Conservation (phyloP, 768 basidiomycete genomes). For the Leccinum subtestaceum region DNA sequence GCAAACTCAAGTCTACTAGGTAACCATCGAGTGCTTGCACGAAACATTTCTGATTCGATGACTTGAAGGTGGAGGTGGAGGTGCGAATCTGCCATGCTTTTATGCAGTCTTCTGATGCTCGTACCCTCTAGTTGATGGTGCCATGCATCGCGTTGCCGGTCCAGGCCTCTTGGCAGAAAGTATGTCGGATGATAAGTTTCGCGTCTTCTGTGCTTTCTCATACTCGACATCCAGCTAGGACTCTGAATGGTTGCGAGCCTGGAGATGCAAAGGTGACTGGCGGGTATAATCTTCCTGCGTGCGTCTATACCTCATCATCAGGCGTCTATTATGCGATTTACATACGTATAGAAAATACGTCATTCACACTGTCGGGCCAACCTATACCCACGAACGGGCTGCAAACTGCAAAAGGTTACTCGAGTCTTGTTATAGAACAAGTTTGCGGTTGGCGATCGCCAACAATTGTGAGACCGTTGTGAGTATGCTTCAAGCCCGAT, state of each 20-base stretch:
- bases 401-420: conserved; percentile 52
- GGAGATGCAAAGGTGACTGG: conserved; percentile 79
- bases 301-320: conserved; percentile 28
- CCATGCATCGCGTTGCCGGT: conserved; percentile 78
- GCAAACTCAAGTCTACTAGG: conserved; percentile 73
- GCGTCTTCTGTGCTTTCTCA: conserved; percentile 1
- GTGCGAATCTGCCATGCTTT: conserved; percentile 35
- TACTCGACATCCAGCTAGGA: conserved; percentile 58
- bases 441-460: conserved; percentile 59
- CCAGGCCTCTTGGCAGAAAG: conserved; percentile 65
- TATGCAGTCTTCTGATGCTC: neutral
- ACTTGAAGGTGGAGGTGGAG: conserved; percentile 71
- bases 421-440: conserved; percentile 64
- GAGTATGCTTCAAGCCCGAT: conserved; percentile 6
- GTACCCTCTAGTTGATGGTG: conserved; percentile 63
- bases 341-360: conserved; percentile 51
- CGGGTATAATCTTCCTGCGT: conserved; percentile 78
- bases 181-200: conserved; percentile 30
- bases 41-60: neutral
- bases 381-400: conserved; percentile 42
- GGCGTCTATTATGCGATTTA: neutral
- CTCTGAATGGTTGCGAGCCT: conserved; percentile 62
- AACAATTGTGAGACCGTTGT: conserved; percentile 66
- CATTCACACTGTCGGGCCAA: conserved; percentile 81
- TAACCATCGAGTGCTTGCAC: conserved; percentile 23